Conservation (phyloP, 208 protist genomes). For the Angomonas ambiguus region DNA sequence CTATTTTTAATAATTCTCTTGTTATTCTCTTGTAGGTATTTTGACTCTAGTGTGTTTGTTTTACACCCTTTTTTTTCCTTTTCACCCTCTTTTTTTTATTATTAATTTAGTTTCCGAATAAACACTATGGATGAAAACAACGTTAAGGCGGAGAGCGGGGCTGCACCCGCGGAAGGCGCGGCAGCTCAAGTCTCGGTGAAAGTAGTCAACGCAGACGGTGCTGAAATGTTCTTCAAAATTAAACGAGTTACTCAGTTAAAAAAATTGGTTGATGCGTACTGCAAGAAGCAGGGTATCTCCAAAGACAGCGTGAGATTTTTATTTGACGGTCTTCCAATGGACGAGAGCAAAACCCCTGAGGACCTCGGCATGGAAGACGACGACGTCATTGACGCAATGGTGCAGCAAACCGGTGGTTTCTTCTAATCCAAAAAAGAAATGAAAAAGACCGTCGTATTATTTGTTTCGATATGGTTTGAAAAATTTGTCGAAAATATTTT, state of each 20-base stretch:
- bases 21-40: background rate
- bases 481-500: no score
- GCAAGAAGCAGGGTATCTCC: constrained; percentile 93
- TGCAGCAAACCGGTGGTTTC: constrained; percentile 84
- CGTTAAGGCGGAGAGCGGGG: constrained; percentile 26
- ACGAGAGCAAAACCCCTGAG: constrained; percentile 90
- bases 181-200: constrained; percentile 80
- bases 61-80: constrained; percentile 2
- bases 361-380: constrained; percentile 94
- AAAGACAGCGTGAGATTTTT: constrained; percentile 91
- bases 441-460: background rate
- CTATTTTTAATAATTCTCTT: constrained; percentile 4
- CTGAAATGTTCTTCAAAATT: constrained; percentile 97
- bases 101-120: background rate
- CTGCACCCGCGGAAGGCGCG: constrained; percentile 20
- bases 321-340: constrained; percentile 93
- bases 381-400: constrained; percentile 94
- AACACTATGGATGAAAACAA: constrained; percentile 11
- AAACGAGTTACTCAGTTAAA: constrained; percentile 91
- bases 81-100: constrained; percentile 10
- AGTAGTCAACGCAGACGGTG: constrained; percentile 90
- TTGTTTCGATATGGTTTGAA: background rate
- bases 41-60: background rate
- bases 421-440: constrained; percentile 4
- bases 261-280: constrained; percentile 97